Evolutionary conservation across 441 rosid species (phyloP).

Genomic region (Euphorbia schlechtendalii): DNA sequence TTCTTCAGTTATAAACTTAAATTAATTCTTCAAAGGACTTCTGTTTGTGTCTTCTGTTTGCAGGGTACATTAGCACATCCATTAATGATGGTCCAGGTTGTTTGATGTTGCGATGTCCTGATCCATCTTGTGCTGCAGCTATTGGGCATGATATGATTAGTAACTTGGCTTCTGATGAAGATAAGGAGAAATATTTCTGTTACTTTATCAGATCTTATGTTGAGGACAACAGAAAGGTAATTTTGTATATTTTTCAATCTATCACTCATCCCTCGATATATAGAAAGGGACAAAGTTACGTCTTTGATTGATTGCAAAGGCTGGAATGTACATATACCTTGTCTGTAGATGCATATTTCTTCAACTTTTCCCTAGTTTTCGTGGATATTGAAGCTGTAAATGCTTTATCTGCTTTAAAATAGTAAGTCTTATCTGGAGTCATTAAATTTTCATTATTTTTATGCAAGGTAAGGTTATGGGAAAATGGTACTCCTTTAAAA

Average conservation of each 20-base stretch:
- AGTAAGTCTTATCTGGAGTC: neutral
- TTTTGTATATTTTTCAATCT: constrained; percentile 7
- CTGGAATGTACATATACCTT: neutral
- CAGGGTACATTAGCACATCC: constrained; percentile 71
- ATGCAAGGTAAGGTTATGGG: neutral
- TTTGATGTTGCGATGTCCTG: constrained; percentile 86
- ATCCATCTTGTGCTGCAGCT: constrained; percentile 82
- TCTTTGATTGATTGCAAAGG: neutral
- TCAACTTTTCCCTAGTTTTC: neutral
- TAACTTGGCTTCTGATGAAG: constrained; percentile 50
- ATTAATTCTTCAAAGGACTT: neutral
- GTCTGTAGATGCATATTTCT: neutral
- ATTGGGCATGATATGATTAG: constrained; percentile 76
- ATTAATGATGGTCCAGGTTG: constrained; percentile 97
- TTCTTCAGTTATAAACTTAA: constrained; percentile 5
- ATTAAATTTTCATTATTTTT: neutral
- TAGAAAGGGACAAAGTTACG: neutral
- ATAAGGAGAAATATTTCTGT: constrained; percentile 57
- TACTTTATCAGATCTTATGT: constrained; percentile 79
- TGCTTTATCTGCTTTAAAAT: neutral
- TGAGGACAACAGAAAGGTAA: constrained; percentile 64
- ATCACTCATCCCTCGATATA: neutral
- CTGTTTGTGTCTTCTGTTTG: constrained; percentile 12
- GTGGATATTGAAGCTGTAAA: neutral
- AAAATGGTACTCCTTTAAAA: too few species aligned